A percentile compares a stretch with the other conserved stretches of the same genome.
phyloP scores from a whole-genome alignment of 208 protist genomes.

The Polymyxa betae region DNA sequence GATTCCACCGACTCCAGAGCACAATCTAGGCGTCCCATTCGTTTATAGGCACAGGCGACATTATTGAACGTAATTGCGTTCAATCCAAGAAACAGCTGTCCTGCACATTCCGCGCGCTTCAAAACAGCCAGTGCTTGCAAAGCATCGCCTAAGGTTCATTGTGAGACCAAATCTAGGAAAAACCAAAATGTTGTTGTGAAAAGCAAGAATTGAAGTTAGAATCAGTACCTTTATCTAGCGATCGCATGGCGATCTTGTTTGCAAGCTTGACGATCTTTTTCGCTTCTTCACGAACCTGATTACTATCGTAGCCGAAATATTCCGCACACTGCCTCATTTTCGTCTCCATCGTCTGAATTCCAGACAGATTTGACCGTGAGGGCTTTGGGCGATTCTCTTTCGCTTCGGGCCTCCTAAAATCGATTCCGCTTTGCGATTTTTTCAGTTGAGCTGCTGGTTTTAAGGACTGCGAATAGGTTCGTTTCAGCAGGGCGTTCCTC shows the following conservation, averaged over 20 bases:
- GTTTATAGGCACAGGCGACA: conserved; percentile 16
- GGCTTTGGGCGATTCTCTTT: neutral
- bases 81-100: neutral
- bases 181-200: neutral
- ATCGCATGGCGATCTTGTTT: conserved; percentile 15
- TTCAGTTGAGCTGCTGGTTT: neutral
- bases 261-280: conserved; percentile 17
- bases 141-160: too few species aligned
- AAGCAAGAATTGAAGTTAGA: neutral
- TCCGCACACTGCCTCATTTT: neutral
- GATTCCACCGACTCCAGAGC: neutral
- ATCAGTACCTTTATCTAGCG: neutral
- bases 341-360: neutral
- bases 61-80: conserved; percentile 46
- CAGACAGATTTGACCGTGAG: neutral
- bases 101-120: neutral
- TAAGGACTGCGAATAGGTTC: neutral
- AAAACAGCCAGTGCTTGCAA: neutral
- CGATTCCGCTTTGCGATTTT: neutral
- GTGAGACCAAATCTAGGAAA: too few species aligned
- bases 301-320: conserved; percentile 39
- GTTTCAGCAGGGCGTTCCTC: neutral
- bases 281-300: neutral
- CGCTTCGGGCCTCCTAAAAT: neutral
- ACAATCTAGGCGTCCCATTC: neutral